Evolutionary conservation across 345 rosid genomes (phyloP), one percentile per base, ranked within the genome.

Genomic region (Ceriops tagal): DNA sequence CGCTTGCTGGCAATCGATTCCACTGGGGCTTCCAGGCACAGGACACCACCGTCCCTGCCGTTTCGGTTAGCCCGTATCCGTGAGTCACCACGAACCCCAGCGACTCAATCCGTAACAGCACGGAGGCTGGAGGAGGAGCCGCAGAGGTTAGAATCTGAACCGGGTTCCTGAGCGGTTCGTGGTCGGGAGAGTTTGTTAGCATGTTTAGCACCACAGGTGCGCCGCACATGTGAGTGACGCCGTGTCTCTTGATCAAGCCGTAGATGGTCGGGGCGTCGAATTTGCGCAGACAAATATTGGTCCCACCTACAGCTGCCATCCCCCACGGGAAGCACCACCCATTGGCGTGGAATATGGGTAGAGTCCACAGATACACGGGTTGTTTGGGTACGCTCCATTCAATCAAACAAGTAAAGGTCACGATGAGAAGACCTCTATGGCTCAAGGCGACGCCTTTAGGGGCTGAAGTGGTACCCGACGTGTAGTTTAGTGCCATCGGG

Each of bases 141-240:
- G 67, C 78, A 7, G 71, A 66, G 21, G 78, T 75, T 11, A 58
- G 0, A 20, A 75, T 64, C 3, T 75, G 61, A 6, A 75, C 63
- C 1, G 73, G 70, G 27, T 35, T 57, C 5, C 15, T 16, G 1
- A 75, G 66, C 0, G 47, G 72, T 55, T 74, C 31, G 19, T 26
- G 16, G n/a, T 19, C 8, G 8, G 74, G 66, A 5, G 74, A 49
- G 47, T 52, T 52, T 27, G 78, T 58, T 19, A 75, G 65, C 73
- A 75, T 75, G 73, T 58, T 75, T 16, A 75, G 58, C 43, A 75
- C 78, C 26, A 75, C 74, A 0, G 78, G 78, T 7, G 74, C 78
- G 4, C 70, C 78, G 5, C 78, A 69, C 78, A 75, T 75, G 78
- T 75, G 78, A 53, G 74, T 75, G 66, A 75, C 66, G 1, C 71